These are phyloP conservation scores for Termitomyces sp. DNA, from an alignment of 768 basidiomycete species.

Conservation along the genomic window DNA sequence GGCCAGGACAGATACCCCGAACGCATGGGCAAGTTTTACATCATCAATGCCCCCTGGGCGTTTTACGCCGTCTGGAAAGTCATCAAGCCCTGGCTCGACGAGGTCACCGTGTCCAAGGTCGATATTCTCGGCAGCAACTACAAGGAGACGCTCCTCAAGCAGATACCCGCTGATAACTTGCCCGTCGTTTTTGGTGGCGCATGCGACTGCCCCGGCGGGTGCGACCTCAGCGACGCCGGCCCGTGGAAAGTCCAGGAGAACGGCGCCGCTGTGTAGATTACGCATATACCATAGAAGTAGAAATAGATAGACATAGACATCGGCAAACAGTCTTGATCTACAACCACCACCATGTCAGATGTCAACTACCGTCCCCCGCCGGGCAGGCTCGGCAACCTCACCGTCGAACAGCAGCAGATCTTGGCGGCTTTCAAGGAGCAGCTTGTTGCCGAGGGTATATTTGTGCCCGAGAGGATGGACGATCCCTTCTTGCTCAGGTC, in stretches of 20 bases:
- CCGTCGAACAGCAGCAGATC: constrained; percentile 48
- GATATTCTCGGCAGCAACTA: constrained; percentile 75
- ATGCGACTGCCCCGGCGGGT: constrained; percentile 75
- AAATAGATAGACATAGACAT: background rate
- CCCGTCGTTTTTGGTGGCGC: constrained; percentile 81
- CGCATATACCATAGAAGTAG: background rate
- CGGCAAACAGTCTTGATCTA: background rate
- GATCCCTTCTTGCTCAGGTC: constrained; percentile 10
- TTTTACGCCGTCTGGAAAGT: constrained; percentile 85
- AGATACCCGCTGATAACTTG: constrained; percentile 81
- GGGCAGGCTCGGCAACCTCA: constrained; percentile 77
- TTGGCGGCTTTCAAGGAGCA: constrained; percentile 64
- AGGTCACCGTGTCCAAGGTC: constrained; percentile 93
- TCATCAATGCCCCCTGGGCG: constrained; percentile 94
- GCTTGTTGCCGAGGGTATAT: constrained; percentile 52
- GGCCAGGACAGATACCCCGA: constrained; percentile 93
- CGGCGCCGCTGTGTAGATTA: background rate
- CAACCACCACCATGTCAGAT: constrained; percentile 23
- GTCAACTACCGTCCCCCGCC: constrained; percentile 59
- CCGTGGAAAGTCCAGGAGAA: constrained; percentile 63
- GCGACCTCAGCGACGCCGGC: constrained; percentile 83
- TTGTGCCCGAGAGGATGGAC: constrained; percentile 61
- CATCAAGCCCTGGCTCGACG: constrained; percentile 92
- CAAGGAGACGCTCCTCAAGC: constrained; percentile 67
- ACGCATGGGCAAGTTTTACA: constrained; percentile 97